Evolutionary conservation across 768 basidiomycete species (phyloP), one percentile per base, ranked within the genome.

Genomic region (Phanerodontia chrysosporium): DNA sequence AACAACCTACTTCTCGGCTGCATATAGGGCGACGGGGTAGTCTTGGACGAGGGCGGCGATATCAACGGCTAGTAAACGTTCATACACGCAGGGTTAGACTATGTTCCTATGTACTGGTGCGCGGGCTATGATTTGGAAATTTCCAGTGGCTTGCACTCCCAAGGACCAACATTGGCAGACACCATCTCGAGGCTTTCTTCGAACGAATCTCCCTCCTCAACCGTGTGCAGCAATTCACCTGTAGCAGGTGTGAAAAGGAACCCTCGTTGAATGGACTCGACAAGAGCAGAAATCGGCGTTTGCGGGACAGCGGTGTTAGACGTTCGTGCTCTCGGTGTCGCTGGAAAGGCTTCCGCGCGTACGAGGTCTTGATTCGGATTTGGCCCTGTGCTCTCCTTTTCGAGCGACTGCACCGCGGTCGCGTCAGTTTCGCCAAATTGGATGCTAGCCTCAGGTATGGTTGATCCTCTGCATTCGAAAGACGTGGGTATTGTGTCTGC

Each of bases 261-360:
- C 30, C 86, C 87, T 16, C 78, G 80, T 62, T 89, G 80, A 57
- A 89, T 89, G 2, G 85, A 67, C 51, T 66, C 65, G 24, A 74
- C 66, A 29, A 89, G 77, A 9, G 81, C 75, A 7, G 87, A 87
- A 49, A 89, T 89, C 1, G 87, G 87, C 29, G 87, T 89, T 60
- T 73, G 65, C 56, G 61, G 64, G 28, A 65, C 60, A 24, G 44
- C 46, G 30, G 25, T 28, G 28, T 10, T 16, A 24, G 59, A 18
- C n/a, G 46, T 10, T 18, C 9, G 25, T 42, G 36, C 36, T 12
- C 30, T 22, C 10, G 57, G 54, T 29, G 36, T 51, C 18, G 18
- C 8, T 39, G 54, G 60, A 36, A 49, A 48, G 45, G n/a, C 32
- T 35, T 6, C 6, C 13, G 7, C 7, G 32, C 6, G 32, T 6